Conservation (phyloP, 345 rosid genomes). For the Acer saccharum region DNA sequence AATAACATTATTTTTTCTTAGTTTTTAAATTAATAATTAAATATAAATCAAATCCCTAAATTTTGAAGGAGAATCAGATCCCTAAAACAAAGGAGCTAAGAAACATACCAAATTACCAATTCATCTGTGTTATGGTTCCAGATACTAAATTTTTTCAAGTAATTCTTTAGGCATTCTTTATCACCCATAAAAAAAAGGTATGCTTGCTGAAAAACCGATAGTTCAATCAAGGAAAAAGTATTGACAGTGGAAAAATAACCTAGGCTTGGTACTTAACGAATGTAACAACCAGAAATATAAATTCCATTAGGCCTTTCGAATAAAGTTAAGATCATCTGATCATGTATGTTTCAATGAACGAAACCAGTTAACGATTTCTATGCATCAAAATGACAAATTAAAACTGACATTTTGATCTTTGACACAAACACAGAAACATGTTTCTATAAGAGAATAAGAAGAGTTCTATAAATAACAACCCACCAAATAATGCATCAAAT, state of each 20-base stretch:
- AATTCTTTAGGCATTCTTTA: background rate
- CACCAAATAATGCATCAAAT: background rate
- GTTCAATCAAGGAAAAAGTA: too few species aligned
- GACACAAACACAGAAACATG: background rate
- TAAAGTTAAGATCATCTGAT: background rate
- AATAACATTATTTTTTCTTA: too few species aligned
- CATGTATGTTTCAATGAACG: background rate
- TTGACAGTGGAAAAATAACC: background rate
- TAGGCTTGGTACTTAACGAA: background rate
- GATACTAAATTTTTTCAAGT: too few species aligned
- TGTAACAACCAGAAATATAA: background rate
- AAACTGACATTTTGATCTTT: background rate
- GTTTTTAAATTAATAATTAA: too few species aligned
- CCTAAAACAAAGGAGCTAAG: too few species aligned
- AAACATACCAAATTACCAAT: too few species aligned
- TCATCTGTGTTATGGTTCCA: too few species aligned
- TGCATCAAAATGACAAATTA: slow-evolving; percentile 2
- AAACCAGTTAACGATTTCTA: background rate
- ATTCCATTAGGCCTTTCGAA: background rate
- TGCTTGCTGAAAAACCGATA: background rate
- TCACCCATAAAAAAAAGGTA: too few species aligned
- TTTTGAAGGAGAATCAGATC: too few species aligned
- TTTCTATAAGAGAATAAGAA: background rate
- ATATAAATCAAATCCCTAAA: too few species aligned
- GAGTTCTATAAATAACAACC: slow-evolving; percentile 10